Evolutionary conservation across 495 filamentous ascomycete genomes (phyloP), one percentile per base, ranked within the genome.

Genomic region (Lasiosphaeria ovina): DNA sequence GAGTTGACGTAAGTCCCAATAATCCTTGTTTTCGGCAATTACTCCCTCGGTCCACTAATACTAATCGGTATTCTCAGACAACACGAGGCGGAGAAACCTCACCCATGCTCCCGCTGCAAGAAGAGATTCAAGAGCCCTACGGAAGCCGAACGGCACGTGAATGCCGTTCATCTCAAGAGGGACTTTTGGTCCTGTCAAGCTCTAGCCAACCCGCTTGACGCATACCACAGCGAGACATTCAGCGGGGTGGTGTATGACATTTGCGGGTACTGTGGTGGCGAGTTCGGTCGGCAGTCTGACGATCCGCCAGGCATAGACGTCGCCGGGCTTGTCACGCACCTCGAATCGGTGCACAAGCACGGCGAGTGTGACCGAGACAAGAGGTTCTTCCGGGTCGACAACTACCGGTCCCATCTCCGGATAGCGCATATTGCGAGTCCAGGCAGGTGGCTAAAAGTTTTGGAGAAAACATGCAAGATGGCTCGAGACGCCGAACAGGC

Each of bases 111-210:
- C 35, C 92, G 85, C 67, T 96, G 91, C 73, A 84, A 84, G 45
- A 92, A 91, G 69, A 83, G 90, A 16, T 96, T 96, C 79, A 94
- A 96, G 68, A 90, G 90, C 70, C 93, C 92, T 64, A 93, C 93
- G 62, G 91, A 96, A 76, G 90, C 90, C 17, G 91, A 94, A 67
- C 83, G 91, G 11, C 91, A 96, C 71, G 87, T 91, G 68, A 96
- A 94, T 60, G 92, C 90, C 0, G 84, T 96, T 31, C 91, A 96
- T 68, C 79, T 94, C n/a, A 86, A 91, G 40, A 84, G 83, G 24
- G 86, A 94, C 68, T 92, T 86, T 8, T 96, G 91, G 91, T 91
- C 90, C 0, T 96, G 91, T 69, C 86, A 87, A 10, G 84, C 86
- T 3, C 80, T 91, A 24, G 75, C 54, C 35, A 54, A 62, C 17